Conservation (phyloP, 1,284 basidiomycete species). For the Marasmius sp. region DNA sequence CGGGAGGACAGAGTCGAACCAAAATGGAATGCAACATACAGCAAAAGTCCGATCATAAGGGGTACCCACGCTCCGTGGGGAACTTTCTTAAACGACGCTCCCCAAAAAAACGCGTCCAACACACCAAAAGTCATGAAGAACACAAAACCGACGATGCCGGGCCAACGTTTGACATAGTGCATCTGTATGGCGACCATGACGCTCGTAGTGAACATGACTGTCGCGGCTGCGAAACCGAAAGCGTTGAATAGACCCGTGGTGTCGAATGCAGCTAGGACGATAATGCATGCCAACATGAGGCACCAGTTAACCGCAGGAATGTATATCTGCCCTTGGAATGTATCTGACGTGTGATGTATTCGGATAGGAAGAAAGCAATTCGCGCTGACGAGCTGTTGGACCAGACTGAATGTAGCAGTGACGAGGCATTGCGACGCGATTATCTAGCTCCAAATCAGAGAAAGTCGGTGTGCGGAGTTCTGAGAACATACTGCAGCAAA, state of each 20-base stretch:
- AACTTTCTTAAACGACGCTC: conserved; percentile 58
- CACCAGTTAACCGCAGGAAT: conserved; percentile 60
- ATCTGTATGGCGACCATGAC: conserved; percentile 60
- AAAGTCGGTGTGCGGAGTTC: not conserved
- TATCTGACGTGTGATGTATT: conserved; percentile 61
- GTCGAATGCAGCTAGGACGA: conserved; percentile 59
- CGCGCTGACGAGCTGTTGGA: conserved; percentile 64
- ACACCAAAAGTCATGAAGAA: conserved; percentile 63
- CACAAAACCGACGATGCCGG: conserved; percentile 40
- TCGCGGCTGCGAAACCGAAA: conserved; percentile 58
- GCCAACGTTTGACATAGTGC: conserved; percentile 51
- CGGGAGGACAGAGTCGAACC: not conserved
- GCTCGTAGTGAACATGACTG: conserved; percentile 63
- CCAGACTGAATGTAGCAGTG: conserved; percentile 63
- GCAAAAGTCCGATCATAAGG: conserved; percentile 50
- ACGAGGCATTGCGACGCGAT: conserved; percentile 70
- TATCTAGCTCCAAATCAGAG: conserved; percentile 31
- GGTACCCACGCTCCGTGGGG: conserved; percentile 67
- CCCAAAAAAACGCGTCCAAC: conserved; percentile 65
- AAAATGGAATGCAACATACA: conserved; percentile 33
- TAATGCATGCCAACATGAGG: conserved; percentile 55
- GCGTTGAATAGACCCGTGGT: conserved; percentile 50
- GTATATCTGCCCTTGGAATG: conserved; percentile 63
- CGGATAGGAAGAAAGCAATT: conserved; percentile 57
- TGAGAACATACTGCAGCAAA: conserved; percentile 50